phyloP scores from a whole-genome alignment of 345 rosid genomes.

The Streptanthus diversifolius region DNA sequence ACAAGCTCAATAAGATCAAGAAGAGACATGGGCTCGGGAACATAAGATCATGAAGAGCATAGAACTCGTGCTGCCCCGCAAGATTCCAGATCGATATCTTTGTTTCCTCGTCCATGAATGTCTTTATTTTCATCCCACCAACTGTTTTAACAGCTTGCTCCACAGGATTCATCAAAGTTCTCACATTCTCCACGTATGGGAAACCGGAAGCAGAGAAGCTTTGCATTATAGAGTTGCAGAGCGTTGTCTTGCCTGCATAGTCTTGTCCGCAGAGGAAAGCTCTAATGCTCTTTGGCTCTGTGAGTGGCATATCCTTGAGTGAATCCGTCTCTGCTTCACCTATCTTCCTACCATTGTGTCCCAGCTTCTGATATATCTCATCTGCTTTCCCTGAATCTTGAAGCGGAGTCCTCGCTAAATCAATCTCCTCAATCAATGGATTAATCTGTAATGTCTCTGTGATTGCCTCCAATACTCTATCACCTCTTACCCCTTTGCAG shows the following conservation, averaged over 20 bases:
- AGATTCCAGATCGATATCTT: conserved; percentile 91
- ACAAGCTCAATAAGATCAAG: conserved; percentile 76
- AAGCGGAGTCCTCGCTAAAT: conserved; percentile 75
- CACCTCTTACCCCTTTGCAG: conserved; percentile 82
- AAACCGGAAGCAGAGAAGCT: conserved; percentile 62
- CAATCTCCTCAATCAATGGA: conserved; percentile 83
- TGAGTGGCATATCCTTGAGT: conserved; percentile 83
- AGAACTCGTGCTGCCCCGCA: conserved; percentile 83
- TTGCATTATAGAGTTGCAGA: conserved; percentile 69
- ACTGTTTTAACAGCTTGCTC: conserved; percentile 79
- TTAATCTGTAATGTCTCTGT: conserved; percentile 76
- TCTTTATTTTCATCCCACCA: conserved; percentile 78
- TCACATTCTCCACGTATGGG: conserved; percentile 76
- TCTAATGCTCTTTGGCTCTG: conserved; percentile 75
- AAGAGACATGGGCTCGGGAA: conserved; percentile 83
- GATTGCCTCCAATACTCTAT: conserved; percentile 56
- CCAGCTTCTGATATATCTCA: conserved; percentile 66
- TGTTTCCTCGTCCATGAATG: conserved; percentile 72
- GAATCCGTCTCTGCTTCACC: conserved; percentile 55
- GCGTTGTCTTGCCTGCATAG: conserved; percentile 82
- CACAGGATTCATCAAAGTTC: conserved; percentile 71
- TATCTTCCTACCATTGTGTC: conserved; percentile 59
- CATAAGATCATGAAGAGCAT: conserved; percentile 90
- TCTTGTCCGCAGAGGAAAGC: conserved; percentile 96
- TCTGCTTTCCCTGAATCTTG: conserved; percentile 67